Evolutionary conservation across 1,284 basidiomycete genomes (phyloP), one percentile per base, ranked within the genome.

Genomic region (Phellopilus nigrolimitatus): DNA sequence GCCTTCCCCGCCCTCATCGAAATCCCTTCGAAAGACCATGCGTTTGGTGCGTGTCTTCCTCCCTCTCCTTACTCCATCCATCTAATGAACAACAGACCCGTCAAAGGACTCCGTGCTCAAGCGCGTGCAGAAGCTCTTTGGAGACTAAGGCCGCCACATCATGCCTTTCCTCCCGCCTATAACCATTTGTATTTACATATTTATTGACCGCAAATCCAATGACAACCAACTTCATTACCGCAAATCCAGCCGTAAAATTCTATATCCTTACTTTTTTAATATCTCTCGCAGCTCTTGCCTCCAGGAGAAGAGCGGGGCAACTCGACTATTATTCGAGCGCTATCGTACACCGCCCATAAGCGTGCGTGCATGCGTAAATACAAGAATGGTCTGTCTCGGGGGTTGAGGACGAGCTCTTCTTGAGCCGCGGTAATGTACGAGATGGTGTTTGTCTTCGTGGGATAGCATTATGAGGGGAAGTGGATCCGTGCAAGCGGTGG

Each of bases 1-100:
- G 86, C 95, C 0, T 99, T 99, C 73, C 97, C 97, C 19, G 93
- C 97, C 0, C 69, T 99, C 30, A 81, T 99, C 19, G 97, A 99
- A 71, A 99, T 99, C 58, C 97, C 97, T 15, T 91, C 89, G 48
- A 95, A 95, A 67, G 93, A 91, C 63, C 90, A 93, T 68, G 91
- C 91, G 46, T 95, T 94, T 61, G 91, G 91, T 91, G 58, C 54
- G 74, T 66, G 24, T 47, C 28, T 43, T n/a, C 5, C 13, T 47
- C 21, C 27, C 49, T 9, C 21, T 31, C 7, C 22, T 34, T 33
- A 6, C 5, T 19, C 13, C 21, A 38, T 30, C 25, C 13, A 5
- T 38, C 3, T 25, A 25, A 38, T n/a, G 13, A 37, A 55, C 38
- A 17, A 38, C 65, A 97, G 95, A 99, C 70, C 97, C 97, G 4